Evolutionary conservation across 2,329 filamentous ascomycete genomes (phyloP).

Genomic region (Botryotinia convoluta): DNA sequence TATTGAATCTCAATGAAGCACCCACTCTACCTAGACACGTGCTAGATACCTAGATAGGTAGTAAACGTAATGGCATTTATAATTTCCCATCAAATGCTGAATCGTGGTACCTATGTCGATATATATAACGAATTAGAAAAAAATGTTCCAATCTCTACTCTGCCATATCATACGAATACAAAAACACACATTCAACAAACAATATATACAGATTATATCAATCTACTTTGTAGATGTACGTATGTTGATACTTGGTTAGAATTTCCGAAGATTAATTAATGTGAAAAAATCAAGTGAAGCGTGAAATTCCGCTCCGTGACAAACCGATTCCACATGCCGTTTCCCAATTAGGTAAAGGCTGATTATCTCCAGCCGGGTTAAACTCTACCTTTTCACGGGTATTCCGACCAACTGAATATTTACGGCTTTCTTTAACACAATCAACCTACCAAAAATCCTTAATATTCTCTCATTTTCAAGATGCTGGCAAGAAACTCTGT

Average conservation of each 20-base stretch:
- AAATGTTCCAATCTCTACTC: background rate
- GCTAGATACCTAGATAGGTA: background rate
- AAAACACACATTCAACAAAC: background rate
- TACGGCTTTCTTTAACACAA: conserved; percentile 7
- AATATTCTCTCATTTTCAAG: conserved; percentile 23
- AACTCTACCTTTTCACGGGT: conserved; percentile 19
- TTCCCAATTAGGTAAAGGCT: conserved; percentile 17
- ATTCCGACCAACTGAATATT: conserved; percentile 16
- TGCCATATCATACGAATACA: background rate
- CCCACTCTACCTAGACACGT: background rate
- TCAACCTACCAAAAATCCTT: conserved; percentile 8
- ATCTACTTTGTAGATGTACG: background rate
- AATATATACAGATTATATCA: background rate
- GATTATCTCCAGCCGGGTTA: conserved; percentile 4
- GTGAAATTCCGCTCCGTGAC: conserved; percentile 19
- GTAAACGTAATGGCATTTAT: background rate
- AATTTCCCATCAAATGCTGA: background rate
- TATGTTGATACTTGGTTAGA: background rate
- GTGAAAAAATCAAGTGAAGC: conserved; percentile 14
- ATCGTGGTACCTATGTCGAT: background rate
- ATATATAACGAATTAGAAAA: background rate
- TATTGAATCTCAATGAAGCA: background rate
- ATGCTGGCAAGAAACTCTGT: conserved; percentile 39
- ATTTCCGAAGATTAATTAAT: background rate
- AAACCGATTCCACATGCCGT: conserved; percentile 19